Evolutionary conservation across 257 asterid species (phyloP), one percentile per base, ranked within the genome.

Genomic region (Oldenlandia corymbosa): DNA sequence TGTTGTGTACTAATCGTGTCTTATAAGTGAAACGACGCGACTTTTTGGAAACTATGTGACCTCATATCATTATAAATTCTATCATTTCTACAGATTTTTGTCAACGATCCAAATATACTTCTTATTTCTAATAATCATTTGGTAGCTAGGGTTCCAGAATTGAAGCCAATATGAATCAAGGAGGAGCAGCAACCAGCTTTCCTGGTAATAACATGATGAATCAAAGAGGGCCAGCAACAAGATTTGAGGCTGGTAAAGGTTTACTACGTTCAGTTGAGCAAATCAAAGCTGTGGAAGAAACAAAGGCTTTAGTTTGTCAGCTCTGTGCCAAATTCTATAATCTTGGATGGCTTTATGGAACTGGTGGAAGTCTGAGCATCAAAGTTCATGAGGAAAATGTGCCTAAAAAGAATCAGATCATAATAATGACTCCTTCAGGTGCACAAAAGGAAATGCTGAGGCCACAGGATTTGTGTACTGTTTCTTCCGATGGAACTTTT

Each of bases 381-480:
- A 88, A 80, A 78, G 98, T 88, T 61, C 92, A 91, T 5, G 90
- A 91, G 64, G 92, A 88, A 31, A 69, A 85, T 2, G 63, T 85
- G 67, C 93, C 94, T 7, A 91, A 71, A 70, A 41, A 84, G 28
- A 78, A 81, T n/a, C 95, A 91, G 70, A 89, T 91, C 54, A 79
- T 88, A 48, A 79, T 88, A 60, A 88, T 85, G 95, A 88, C 95
- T 21, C 97, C 97, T 30, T 88, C 96, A 65, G 95, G 96, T 62
- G 96, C 86, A 30, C 98, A 88, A 81, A 88, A 91, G 83, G 98
- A 88, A 77, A 86, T 95, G 80, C 88, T 91, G 98, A 67, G 66
- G 74, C 82, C 77, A 5, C 95, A 88, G 58, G 98, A 91, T 64
- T 84, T 88, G 94, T 86, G 80, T 76, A 84, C 83, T 60, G 48